Percentiles rank a stretch among this genome's conserved stretches.
These are phyloP conservation scores for Penicillium sp. DNA, from an alignment of 2,329 filamentous ascomycete species.

Conservation along the genomic window DNA sequence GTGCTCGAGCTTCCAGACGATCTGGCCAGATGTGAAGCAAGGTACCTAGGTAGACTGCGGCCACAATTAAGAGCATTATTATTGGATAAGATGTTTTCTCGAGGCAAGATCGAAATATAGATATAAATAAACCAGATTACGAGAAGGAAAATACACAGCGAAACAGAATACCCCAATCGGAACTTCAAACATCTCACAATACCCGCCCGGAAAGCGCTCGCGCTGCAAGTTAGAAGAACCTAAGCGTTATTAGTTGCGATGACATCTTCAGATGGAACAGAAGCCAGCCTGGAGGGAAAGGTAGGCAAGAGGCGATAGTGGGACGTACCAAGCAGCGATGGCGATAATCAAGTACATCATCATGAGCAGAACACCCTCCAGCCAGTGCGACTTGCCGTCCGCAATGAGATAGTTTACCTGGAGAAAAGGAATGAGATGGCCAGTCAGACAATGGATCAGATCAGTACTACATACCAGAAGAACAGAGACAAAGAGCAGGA, in stretches of 20 bases:
- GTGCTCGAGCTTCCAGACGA: too few relatives aligned
- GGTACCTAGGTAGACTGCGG: too few relatives aligned
- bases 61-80: too few relatives aligned
- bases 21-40: too few relatives aligned
- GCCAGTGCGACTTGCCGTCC: conserved; percentile 58
- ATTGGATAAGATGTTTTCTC: too few relatives aligned
- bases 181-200: too few relatives aligned
- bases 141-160: background rate
- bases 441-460: background rate
- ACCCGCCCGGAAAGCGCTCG: background rate
- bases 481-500: conserved; percentile 57
- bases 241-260: background rate
- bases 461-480: conserved; percentile 37
- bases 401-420: conserved; percentile 63
- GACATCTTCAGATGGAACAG: too few relatives aligned
- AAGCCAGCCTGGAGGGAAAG: too few relatives aligned
- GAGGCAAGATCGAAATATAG: too few relatives aligned
- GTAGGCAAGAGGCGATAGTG: background rate
- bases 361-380: conserved; percentile 61
- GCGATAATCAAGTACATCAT: conserved; percentile 62
- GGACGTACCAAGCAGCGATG: conserved; percentile 54
- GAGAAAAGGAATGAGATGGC: background rate
- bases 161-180: too few relatives aligned
- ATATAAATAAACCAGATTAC: background rate
- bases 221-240: background rate